Evolutionary conservation across 1,139 yeast species (phyloP), one percentile per base, ranked within the genome.

Genomic region (Nakaseomyces bracarensis): DNA sequence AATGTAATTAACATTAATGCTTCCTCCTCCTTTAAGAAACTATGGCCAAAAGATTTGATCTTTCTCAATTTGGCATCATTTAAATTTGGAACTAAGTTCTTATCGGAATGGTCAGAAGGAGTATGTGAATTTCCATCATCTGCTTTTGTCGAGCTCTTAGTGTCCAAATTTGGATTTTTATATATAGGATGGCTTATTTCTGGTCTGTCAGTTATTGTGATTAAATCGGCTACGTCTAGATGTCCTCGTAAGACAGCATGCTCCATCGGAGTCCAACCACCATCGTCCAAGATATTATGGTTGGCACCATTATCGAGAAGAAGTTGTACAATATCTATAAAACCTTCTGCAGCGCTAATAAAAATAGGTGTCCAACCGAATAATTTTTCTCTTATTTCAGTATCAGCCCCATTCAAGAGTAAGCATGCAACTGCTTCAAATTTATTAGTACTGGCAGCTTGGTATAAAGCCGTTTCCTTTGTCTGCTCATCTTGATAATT

Each of bases 181-280:
- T 20, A 26, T 13, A 37, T 19, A 7, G 63, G 63, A 38, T 50
- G 46, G 7, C 50, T 50, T 4, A 58, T 54, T 4, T 45, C 48
- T 21, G 51, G 51, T 22, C 50, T 47, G 28, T 47, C 48, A 40
- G 54, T 45, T 29, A 85, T 84, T 42, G 66, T 66, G 44, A 86
- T 66, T 52, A 77, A 54, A 41, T 76, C 77, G 2, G 94, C 80
- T 20, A 85, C 75, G 1, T 68, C 71, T 47, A 89, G 66, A 61
- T 87, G 95, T 8, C 98, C 98, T 53, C 97, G 72, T 40, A 91
- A 69, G 44, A 86, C 81, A 0, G 97, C 96, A 62, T 91, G 97
- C 56, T 91, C 98, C 79, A 86, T 79, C 7, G 97, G 96, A 19
- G 89, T 78, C 97, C 97, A 91, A 0, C 97, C 97, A 34, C 95